Conservation (phyloP, 2,329 filamentous ascomycete species). For the Lasiodiplodia theobromae region DNA sequence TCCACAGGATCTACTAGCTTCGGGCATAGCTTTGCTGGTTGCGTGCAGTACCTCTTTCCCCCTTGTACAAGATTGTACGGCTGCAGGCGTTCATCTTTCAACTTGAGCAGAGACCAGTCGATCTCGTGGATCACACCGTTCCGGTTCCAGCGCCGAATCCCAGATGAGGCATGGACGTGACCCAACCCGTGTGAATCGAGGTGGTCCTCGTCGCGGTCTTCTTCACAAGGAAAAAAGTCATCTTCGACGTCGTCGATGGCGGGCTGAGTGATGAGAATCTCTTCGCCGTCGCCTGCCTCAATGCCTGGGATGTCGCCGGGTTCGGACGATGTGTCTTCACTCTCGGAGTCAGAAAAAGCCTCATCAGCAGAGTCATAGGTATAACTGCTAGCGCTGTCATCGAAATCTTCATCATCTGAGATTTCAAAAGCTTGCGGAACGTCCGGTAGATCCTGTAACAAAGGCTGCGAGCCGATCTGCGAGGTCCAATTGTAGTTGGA, state of each 20-base stretch:
- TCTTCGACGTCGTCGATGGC: constrained; percentile 86
- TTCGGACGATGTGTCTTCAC: constrained; percentile 51
- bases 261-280: constrained; percentile 87
- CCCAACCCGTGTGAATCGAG: constrained; percentile 82
- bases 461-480: constrained; percentile 46
- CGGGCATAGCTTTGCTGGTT: constrained; percentile 38
- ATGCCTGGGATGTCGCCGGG: constrained; percentile 51
- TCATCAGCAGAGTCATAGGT: constrained; percentile 54
- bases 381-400: constrained; percentile 33
- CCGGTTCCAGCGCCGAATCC: constrained; percentile 77
- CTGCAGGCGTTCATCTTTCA: constrained; percentile 72
- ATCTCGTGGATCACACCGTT: constrained; percentile 85
- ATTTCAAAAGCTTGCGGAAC: constrained; percentile 55
- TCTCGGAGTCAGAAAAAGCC: constrained; percentile 67
- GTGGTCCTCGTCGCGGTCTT: constrained; percentile 79
- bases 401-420: constrained; percentile 60
- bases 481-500: constrained; percentile 44
- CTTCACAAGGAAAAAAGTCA: constrained; percentile 79
- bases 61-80: constrained; percentile 73
- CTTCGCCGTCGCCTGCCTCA: constrained; percentile 67
- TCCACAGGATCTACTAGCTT: constrained; percentile 46
- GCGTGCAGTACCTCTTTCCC: constrained; percentile 47
- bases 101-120: constrained; percentile 91
- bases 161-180: constrained; percentile 87
- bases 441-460: constrained; percentile 39